Percentiles rank a stretch among this genome's conserved stretches.
phyloP scores from a whole-genome alignment of 768 basidiomycete species.

The Panaeolus cyanescens region DNA sequence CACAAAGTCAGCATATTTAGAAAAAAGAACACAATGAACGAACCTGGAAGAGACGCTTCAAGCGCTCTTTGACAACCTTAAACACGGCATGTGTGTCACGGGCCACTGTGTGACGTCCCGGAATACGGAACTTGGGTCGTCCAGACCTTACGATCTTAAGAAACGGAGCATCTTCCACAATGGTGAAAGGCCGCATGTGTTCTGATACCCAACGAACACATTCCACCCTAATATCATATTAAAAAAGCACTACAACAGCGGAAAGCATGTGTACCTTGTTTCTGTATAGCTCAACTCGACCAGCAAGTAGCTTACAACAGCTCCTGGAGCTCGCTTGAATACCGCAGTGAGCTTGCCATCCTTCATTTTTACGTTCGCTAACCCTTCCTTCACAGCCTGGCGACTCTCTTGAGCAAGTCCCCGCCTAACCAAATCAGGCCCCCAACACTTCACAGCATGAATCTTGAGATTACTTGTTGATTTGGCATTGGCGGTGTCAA shows the following conservation, averaged over 20 bases:
- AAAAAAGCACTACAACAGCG: not conserved
- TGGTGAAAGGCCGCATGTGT: slow-evolving; percentile 30
- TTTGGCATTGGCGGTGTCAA: slow-evolving; percentile 21
- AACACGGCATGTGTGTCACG: slow-evolving; percentile 27
- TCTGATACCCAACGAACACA: slow-evolving; percentile 37
- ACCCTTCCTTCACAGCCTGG: slow-evolving; percentile 14
- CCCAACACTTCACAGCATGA: slow-evolving; percentile 31
- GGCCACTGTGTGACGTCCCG: slow-evolving; percentile 30
- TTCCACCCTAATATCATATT: slow-evolving; percentile 21
- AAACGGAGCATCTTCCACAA: slow-evolving; percentile 33
- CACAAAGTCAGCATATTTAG: not conserved
- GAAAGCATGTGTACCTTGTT: slow-evolving; percentile 15
- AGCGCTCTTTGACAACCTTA: not conserved
- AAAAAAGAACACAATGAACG: not conserved
- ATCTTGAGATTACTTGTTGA: slow-evolving; percentile 30
- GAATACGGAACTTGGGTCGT: slow-evolving; percentile 33
- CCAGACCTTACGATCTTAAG: slow-evolving; percentile 32
- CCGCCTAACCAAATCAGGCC: slow-evolving; percentile 13
- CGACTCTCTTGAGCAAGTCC: slow-evolving; percentile 15
- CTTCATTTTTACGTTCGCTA: slow-evolving; percentile 7
- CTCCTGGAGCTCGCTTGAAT: slow-evolving; percentile 32
- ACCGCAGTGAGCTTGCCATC: slow-evolving; percentile 23
- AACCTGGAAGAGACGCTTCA: not conserved
- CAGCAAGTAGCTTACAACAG: slow-evolving; percentile 30
- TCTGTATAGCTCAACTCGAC: slow-evolving; percentile 24